Evolutionary conservation across 768 basidiomycete species (phyloP).

Genomic region (Kockovaella imperatae): DNA sequence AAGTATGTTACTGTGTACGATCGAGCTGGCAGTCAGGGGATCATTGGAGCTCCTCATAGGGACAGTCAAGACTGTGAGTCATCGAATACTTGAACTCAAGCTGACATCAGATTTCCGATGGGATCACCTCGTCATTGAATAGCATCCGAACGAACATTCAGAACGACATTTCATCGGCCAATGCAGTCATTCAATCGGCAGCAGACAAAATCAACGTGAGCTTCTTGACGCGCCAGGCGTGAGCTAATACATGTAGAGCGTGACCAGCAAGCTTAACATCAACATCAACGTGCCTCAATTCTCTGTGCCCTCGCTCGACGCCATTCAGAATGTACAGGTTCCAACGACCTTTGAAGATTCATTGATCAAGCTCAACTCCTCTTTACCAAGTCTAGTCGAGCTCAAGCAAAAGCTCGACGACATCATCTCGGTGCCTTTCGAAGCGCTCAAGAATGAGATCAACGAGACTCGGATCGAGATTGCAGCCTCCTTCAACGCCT

Average conservation of each 20-base stretch:
- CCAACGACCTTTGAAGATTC: conserved; percentile 67
- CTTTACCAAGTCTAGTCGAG: conserved; percentile 68
- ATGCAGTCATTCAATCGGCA: conserved; percentile 58
- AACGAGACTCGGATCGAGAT: conserved; percentile 74
- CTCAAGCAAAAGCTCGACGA: conserved; percentile 65
- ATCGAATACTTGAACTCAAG: background rate
- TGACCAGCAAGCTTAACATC: conserved; percentile 59
- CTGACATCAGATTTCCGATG: conserved; percentile 57
- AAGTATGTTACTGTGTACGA: conserved; percentile 85
- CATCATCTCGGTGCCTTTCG: conserved; percentile 61
- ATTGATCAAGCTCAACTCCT: conserved; percentile 66
- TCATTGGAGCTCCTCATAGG: conserved; percentile 68
- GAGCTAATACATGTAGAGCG: conserved; percentile 39
- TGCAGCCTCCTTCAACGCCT: conserved; percentile 56
- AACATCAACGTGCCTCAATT: conserved; percentile 58
- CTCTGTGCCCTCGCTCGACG: conserved; percentile 62
- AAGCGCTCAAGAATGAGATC: conserved; percentile 77
- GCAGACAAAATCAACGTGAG: conserved; percentile 61
- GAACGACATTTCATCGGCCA: conserved; percentile 59
- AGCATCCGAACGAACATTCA: conserved; percentile 65
- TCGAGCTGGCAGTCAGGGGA: conserved; percentile 80
- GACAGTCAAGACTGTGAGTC: conserved; percentile 71
- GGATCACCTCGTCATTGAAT: conserved; percentile 56
- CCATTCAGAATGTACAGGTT: conserved; percentile 69
- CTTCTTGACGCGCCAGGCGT: background rate